Evolutionary conservation across 805 yeast genomes (phyloP).

Genomic region (Wickerhamiella vanderwaltii): DNA sequence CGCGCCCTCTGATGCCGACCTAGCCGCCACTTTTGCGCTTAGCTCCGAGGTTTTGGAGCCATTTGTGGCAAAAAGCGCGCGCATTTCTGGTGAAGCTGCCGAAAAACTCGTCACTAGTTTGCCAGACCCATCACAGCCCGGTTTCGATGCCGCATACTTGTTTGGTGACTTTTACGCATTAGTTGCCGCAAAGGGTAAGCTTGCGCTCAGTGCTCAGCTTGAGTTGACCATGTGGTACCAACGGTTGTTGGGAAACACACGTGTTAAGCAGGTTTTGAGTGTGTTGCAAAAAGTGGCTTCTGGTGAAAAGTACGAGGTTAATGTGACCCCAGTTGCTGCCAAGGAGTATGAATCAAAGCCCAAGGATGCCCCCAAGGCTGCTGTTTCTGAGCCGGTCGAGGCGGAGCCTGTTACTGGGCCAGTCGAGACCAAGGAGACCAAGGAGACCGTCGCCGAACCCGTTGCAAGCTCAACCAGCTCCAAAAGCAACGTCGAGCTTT

Average conservation of each 20-base stretch:
- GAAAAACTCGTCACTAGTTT: slow-evolving; percentile 19
- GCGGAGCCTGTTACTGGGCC: not conserved
- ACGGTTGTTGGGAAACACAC: slow-evolving; percentile 22
- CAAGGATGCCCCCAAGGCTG: not conserved
- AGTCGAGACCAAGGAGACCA: slow-evolving; percentile 5
- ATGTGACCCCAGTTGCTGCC: not conserved
- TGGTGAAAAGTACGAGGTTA: not conserved
- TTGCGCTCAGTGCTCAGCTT: slow-evolving; percentile 24
- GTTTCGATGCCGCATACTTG: slow-evolving; percentile 33
- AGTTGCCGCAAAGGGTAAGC: slow-evolving; percentile 25
- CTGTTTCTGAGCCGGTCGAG: not conserved
- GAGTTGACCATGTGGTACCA: slow-evolving; percentile 27
- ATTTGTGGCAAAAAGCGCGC: slow-evolving; percentile 16
- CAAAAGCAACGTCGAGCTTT: slow-evolving; percentile 5
- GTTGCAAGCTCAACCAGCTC: too few relatives aligned
- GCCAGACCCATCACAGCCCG: slow-evolving; percentile 24
- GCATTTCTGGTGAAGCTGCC: slow-evolving; percentile 19
- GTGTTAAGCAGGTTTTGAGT: slow-evolving; percentile 22
- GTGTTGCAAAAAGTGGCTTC: slow-evolving; percentile 14
- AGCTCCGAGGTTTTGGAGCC: slow-evolving; percentile 10
- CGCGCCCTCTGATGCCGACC: slow-evolving; percentile 16
- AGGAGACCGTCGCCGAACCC: slow-evolving; percentile 13
- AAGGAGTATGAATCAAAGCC: slow-evolving; percentile 1
- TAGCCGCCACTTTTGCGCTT: slow-evolving; percentile 29
- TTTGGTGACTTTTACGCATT: slow-evolving; percentile 36